phyloP scores from a whole-genome alignment of 345 rosid genomes.

The Jatropha curcas region DNA sequence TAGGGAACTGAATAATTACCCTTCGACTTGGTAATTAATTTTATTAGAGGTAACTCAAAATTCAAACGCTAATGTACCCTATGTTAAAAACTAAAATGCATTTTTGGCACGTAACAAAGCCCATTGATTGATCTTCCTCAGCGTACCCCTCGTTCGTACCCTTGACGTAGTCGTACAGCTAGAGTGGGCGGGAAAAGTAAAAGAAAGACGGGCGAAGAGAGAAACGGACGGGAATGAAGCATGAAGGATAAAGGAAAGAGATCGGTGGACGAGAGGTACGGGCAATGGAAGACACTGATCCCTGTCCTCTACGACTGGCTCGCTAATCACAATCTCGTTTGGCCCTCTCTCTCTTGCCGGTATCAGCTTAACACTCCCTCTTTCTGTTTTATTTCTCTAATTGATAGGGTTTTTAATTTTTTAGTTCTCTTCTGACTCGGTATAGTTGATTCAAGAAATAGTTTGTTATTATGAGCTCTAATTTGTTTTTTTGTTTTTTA shows the following conservation, averaged over 20 bases:
- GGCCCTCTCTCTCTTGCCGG: conserved; percentile 66
- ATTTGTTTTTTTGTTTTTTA: not conserved
- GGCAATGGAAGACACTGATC: conserved; percentile 45
- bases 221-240: not conserved
- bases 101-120: too few species aligned
- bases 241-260: conserved; percentile 21
- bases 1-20: too few species aligned
- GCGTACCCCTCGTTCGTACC: too few species aligned
- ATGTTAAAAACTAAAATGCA: too few species aligned
- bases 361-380: too few species aligned
- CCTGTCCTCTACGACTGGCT: conserved; percentile 53
- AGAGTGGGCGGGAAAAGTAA: not conserved
- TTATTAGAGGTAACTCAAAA: too few species aligned
- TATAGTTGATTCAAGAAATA: not conserved
- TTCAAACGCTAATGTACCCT: too few species aligned
- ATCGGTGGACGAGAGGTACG: conserved; percentile 42
- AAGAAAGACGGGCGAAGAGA: not conserved
- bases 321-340: conserved; percentile 45
- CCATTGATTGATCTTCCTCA: too few species aligned
- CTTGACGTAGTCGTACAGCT: too few species aligned
- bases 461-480: not conserved
- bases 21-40: too few species aligned
- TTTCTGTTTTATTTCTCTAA: too few species aligned
- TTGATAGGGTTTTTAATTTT: conserved; percentile 20
- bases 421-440: not conserved